These are phyloP conservation scores for Ceratobasidium sp. DNA, from an alignment of 1,284 basidiomycete species.

Conservation along the genomic window DNA sequence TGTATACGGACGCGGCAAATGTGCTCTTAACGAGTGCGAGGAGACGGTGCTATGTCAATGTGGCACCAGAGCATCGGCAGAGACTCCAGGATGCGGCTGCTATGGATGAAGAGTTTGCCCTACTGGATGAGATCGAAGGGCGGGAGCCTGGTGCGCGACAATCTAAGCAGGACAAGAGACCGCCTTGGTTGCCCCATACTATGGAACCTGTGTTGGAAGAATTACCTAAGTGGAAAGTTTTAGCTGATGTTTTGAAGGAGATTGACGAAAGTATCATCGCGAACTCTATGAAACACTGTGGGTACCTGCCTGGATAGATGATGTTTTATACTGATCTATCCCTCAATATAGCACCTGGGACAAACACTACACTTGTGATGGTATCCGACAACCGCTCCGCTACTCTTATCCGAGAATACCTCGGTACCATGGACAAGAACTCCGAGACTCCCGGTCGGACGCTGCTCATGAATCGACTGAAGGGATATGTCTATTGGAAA, in stretches of 20 bases:
- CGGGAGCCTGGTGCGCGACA: slow-evolving; percentile 31
- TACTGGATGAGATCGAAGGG: slow-evolving; percentile 66
- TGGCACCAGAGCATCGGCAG: slow-evolving; percentile 44
- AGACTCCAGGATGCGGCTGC: slow-evolving; percentile 51
- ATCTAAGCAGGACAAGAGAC: slow-evolving; percentile 22
- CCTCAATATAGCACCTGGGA: slow-evolving; percentile 62
- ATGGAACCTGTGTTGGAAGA: slow-evolving; percentile 91
- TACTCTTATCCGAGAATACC: slow-evolving; percentile 75
- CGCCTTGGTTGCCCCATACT: slow-evolving; percentile 72
- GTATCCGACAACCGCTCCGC: slow-evolving; percentile 80
- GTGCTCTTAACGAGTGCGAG: slow-evolving; percentile 85
- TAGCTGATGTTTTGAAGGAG: slow-evolving; percentile 86
- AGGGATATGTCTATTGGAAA: slow-evolving; percentile 83
- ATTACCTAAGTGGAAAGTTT: slow-evolving; percentile 89
- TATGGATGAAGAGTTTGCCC: slow-evolving; percentile 75
- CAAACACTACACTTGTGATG: slow-evolving; percentile 86
- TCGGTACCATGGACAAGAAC: slow-evolving; percentile 67
- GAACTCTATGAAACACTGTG: slow-evolving; percentile 50
- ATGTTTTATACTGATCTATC: slow-evolving; percentile 19
- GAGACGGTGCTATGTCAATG: slow-evolving; percentile 72
- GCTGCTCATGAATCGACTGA: slow-evolving; percentile 80
- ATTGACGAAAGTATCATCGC: slow-evolving; percentile 84
- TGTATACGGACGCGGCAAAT: slow-evolving; percentile 88
- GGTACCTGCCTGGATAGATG: slow-evolving; percentile 32
- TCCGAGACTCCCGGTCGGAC: slow-evolving; percentile 66